Conservation (phyloP, 139 green algal species). For the Diplosphaera chodatii region DNA sequence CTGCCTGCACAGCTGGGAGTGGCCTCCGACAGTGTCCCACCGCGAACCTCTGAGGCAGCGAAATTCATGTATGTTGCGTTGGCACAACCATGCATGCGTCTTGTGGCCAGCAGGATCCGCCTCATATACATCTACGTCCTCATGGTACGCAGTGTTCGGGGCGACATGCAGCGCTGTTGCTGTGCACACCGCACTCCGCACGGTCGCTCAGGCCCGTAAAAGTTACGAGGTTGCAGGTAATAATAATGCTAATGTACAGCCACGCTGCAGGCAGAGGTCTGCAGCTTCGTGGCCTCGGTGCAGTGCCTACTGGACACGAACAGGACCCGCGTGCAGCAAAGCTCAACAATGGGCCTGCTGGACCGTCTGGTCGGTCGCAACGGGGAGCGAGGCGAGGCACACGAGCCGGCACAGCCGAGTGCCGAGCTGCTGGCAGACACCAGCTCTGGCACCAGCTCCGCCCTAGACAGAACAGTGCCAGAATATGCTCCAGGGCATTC, state of each 20-base stretch:
- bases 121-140: neutral
- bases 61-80: too few relatives aligned
- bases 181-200: too few relatives aligned
- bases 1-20: neutral
- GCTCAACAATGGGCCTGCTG: neutral
- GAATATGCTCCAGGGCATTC: neutral
- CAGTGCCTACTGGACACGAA: too few relatives aligned
- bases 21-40: neutral
- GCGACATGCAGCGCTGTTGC: too few relatives aligned
- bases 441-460: neutral
- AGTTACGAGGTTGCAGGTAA: too few relatives aligned
- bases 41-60: neutral
- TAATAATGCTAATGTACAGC: too few relatives aligned
- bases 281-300: too few relatives aligned
- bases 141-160: too few relatives aligned
- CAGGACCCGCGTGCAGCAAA: too few relatives aligned
- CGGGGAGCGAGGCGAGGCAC: neutral
- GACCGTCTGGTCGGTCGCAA: neutral
- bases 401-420: neutral
- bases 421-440: neutral
- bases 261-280: too few relatives aligned
- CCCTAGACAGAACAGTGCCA: neutral
- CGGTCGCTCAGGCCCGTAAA: too few relatives aligned
- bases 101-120: neutral
- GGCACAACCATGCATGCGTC: neutral